Conservation (phyloP, 345 rosid genomes). For the Brassica rapa region DNA sequence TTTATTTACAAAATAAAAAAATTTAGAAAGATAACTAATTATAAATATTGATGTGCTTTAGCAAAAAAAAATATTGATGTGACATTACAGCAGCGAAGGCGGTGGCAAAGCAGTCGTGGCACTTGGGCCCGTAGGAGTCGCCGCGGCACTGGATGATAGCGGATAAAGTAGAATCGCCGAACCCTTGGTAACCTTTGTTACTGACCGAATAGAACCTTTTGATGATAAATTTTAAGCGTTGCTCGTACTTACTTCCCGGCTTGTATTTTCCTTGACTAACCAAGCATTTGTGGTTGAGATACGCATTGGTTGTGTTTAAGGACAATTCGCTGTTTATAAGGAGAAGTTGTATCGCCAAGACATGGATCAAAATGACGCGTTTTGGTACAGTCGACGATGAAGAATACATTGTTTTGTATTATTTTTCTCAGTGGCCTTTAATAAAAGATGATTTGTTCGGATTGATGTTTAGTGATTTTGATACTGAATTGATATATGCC, state of each 20-base stretch:
- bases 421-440: neutral
- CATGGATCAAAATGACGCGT: neutral
- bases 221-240: neutral
- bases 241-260: constrained; percentile 7
- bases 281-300: constrained; percentile 1
- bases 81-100: neutral
- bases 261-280: neutral
- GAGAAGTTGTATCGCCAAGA: constrained; percentile 15
- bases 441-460: neutral
- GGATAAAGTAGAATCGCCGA: constrained; percentile 28
- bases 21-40: too few species aligned
- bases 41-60: too few species aligned
- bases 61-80: neutral
- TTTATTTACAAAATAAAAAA: too few species aligned
- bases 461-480: neutral
- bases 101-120: neutral
- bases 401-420: constrained; percentile 2
- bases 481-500: neutral
- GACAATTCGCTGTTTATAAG: neutral
- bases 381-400: neutral
- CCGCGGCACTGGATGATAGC: constrained; percentile 59
- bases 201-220: neutral
- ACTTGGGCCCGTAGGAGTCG: constrained; percentile 16
- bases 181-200: constrained; percentile 25
- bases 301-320: neutral